Conservation (phyloP, 805 yeast species). For the Yamadazyma nakazawae region DNA sequence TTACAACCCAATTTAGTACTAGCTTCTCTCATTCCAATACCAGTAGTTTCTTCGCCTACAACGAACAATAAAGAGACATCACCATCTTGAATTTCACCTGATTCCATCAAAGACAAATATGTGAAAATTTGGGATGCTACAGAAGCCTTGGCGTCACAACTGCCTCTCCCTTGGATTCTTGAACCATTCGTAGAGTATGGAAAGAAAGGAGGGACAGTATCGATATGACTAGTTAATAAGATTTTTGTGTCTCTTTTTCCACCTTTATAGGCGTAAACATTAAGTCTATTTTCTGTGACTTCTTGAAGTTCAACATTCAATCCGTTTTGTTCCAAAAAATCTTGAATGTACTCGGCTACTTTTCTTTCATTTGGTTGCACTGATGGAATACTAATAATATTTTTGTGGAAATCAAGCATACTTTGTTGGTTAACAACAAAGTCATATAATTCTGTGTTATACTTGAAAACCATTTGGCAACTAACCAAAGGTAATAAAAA, state of each 20-base stretch:
- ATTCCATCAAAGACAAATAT: conserved; percentile 42
- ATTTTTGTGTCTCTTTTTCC: conserved; percentile 43
- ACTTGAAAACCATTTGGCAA: conserved; percentile 6
- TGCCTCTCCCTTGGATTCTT: conserved; percentile 61
- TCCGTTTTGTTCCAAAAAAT: conserved; percentile 40
- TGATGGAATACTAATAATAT: conserved; percentile 24
- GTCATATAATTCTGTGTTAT: background rate
- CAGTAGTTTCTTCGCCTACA: conserved; percentile 70
- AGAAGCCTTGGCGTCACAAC: conserved; percentile 70
- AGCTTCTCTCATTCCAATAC: conserved; percentile 57
- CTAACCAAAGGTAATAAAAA: conserved; percentile 1
- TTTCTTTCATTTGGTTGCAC: conserved; percentile 23
- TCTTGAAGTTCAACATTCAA: conserved; percentile 50
- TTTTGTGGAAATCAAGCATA: conserved; percentile 24
- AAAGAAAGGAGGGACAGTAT: conserved; percentile 68
- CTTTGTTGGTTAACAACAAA: conserved; percentile 6
- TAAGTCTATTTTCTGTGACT: conserved; percentile 35
- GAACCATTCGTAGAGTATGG: conserved; percentile 48
- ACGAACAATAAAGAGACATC: conserved; percentile 60
- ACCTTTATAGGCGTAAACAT: conserved; percentile 58
- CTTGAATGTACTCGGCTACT: conserved; percentile 38
- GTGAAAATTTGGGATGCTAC: conserved; percentile 62
- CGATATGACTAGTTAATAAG: conserved; percentile 61
- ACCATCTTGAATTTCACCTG: conserved; percentile 42
- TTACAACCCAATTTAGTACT: conserved; percentile 34